phyloP scores from a whole-genome alignment of 1,284 basidiomycete genomes.

The Puccinia horiana region DNA sequence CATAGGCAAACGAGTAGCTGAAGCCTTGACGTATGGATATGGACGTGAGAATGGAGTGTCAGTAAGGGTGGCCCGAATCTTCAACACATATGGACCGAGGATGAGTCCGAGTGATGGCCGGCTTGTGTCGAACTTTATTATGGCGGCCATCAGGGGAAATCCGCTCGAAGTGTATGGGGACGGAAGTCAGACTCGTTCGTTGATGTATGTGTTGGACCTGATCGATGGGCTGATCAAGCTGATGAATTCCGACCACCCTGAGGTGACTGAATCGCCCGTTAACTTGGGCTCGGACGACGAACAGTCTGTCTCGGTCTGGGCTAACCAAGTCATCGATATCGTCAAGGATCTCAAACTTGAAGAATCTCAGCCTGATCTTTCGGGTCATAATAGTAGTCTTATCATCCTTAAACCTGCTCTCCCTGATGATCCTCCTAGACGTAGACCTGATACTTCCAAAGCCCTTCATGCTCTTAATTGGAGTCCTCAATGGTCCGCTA shows the following conservation, averaged over 20 bases:
- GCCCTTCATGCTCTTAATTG: conserved; percentile 82
- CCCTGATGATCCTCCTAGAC: conserved; percentile 87
- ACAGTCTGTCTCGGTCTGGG: conserved; percentile 73
- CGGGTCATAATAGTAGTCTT: too few relatives aligned
- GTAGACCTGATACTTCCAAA: conserved; percentile 85
- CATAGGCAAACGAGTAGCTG: conserved; percentile 80
- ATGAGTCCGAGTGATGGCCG: conserved; percentile 96
- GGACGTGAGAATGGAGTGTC: conserved; percentile 90
- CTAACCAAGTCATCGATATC: conserved; percentile 60
- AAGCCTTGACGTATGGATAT: conserved; percentile 92
- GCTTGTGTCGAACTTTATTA: conserved; percentile 97
- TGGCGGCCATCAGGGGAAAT: conserved; percentile 90
- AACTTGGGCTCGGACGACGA: conserved; percentile 94
- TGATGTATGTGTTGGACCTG: conserved; percentile 70
- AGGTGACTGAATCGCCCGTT: conserved; percentile 70
- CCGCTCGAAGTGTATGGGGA: conserved; percentile 97
- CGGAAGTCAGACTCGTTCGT: conserved; percentile 90
- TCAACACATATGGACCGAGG: conserved; percentile 70
- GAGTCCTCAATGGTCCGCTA: conserved; percentile 88
- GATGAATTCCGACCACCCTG: conserved; percentile 57
- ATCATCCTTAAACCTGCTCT: conserved; percentile 56
- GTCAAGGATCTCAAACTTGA: conserved; percentile 77
- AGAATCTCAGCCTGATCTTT: neutral
- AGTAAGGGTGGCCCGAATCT: conserved; percentile 91
- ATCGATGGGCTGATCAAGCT: conserved; percentile 61